phyloP scores from a whole-genome alignment of 139 green algal species.

The Chlamydomonas schloesseri region DNA sequence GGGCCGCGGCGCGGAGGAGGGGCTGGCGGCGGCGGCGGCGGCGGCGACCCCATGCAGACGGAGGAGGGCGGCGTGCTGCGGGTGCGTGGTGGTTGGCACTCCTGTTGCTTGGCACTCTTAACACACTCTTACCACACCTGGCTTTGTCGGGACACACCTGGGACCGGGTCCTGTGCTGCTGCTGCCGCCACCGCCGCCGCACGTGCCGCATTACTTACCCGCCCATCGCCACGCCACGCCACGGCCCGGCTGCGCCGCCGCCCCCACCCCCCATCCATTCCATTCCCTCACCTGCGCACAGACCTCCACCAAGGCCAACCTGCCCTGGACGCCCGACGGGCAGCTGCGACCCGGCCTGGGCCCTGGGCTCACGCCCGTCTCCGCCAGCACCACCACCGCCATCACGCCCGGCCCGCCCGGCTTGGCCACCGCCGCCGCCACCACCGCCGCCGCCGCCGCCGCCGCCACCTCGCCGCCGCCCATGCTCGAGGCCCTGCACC shows the following conservation, averaged over 20 bases:
- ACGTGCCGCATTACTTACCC: too few species aligned
- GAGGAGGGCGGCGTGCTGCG: conserved; percentile 1
- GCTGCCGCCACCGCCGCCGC: too few species aligned
- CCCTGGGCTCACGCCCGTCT: background rate
- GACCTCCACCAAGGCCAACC: conserved; percentile 18
- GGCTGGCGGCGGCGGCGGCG: too few species aligned
- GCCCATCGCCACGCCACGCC: too few species aligned
- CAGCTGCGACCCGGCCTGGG: background rate
- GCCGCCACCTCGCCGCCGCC: background rate
- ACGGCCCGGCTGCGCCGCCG: too few species aligned
- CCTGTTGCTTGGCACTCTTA: too few species aligned
- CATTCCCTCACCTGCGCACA: background rate
- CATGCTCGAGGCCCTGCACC: conserved; percentile 32
- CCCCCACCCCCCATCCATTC: background rate
- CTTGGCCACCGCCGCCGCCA: too few species aligned
- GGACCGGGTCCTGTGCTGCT: too few species aligned
- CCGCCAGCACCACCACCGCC: too few species aligned
- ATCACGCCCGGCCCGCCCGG: too few species aligned
- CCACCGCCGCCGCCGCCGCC: background rate
- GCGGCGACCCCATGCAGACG: background rate
- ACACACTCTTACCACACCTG: too few species aligned
- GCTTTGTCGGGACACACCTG: too few species aligned
- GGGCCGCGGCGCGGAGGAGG: background rate
- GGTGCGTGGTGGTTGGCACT: background rate
- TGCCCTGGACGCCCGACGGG: conserved; percentile 8